phyloP scores from a whole-genome alignment of 78 protist species.

The Tieghemostelium lacteum region DNA sequence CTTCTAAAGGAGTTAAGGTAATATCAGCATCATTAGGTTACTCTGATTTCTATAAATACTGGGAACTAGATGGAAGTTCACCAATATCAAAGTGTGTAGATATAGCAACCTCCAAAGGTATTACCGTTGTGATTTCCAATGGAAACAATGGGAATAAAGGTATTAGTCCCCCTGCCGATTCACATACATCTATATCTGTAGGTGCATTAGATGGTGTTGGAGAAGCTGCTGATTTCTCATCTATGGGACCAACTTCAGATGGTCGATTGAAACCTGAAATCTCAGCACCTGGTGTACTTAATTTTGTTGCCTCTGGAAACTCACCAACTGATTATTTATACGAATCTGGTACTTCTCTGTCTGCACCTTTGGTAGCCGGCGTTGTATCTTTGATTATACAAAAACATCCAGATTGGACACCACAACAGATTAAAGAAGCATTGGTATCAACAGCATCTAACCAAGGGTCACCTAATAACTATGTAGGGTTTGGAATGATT shows the following conservation, averaged over 20 bases:
- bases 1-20: constrained; percentile 32
- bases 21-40: constrained; percentile 58
- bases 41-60: constrained; percentile 25
- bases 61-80: constrained; percentile 56
- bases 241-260: constrained; percentile 75
- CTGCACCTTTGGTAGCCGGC: constrained; percentile 71
- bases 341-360: constrained; percentile 58
- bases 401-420: constrained; percentile 53
- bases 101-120: constrained; percentile 54
- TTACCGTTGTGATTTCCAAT: constrained; percentile 26
- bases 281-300: constrained; percentile 10
- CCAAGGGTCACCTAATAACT: not conserved
- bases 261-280: constrained; percentile 77
- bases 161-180: constrained; percentile 37
- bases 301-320: not conserved
- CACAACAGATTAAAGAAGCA: constrained; percentile 32
- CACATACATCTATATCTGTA: constrained; percentile 3
- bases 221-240: constrained; percentile 13
- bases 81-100: constrained; percentile 14
- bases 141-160: constrained; percentile 67
- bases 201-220: constrained; percentile 40
- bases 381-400: constrained; percentile 37
- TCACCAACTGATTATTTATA: not conserved
- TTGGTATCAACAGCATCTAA: constrained; percentile 1
- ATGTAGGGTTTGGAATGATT: constrained; percentile 48